Evolutionary conservation across 192 early-diverging fungal species (phyloP), one percentile per base, ranked within the genome.

Genomic region (Borealophlyctis nickersoniae): DNA sequence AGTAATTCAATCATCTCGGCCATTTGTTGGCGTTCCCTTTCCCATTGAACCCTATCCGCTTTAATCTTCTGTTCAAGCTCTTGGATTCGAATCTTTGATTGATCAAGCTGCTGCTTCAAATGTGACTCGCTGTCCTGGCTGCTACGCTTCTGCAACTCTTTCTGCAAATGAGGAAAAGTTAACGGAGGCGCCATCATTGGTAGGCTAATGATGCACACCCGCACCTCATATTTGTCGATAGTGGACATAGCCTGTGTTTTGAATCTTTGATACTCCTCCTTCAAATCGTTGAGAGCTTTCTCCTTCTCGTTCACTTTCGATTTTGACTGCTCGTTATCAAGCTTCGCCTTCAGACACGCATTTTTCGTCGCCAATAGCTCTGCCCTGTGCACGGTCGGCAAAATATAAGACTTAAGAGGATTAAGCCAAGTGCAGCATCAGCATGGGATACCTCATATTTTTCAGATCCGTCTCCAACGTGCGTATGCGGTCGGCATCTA

Each of bases 341-440:
- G 51, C 34, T 53, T 65, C 3, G 67, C 67, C 28, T 63, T 69
- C 26, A 69, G 36, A 36, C 67, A 69, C 13, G 58, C 59, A 28
- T 69, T 69, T 26, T 64, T 65, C 49, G 58, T 49, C 22, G 58
- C 24, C 2, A 55, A 28, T 22, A 69, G 49, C 4, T 69, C 67
- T 2, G 22, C 36, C 51, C 65, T 66, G 26, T 22, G 19, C 29
- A 14, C 13, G 0, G 14, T 14, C 24, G 2, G 1, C 0, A 26
- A 23, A 16, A 30, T 23, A 13, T 13, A 55, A n/a, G n/a, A n/a
- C n/a, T n/a, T n/a, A n/a, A n/a, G n/a, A n/a, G n/a, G n/a, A n/a
- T n/a, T n/a, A n/a, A n/a, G n/a, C n/a, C n/a, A n/a, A n/a, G n/a
- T 55, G 14, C 53, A 13, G 39, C 9, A 19, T 45, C 39, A 7